Evolutionary conservation across 2,329 filamentous ascomycete species (phyloP), one percentile per base, ranked within the genome.

Genomic region (Gaeumannomyces tritici): DNA sequence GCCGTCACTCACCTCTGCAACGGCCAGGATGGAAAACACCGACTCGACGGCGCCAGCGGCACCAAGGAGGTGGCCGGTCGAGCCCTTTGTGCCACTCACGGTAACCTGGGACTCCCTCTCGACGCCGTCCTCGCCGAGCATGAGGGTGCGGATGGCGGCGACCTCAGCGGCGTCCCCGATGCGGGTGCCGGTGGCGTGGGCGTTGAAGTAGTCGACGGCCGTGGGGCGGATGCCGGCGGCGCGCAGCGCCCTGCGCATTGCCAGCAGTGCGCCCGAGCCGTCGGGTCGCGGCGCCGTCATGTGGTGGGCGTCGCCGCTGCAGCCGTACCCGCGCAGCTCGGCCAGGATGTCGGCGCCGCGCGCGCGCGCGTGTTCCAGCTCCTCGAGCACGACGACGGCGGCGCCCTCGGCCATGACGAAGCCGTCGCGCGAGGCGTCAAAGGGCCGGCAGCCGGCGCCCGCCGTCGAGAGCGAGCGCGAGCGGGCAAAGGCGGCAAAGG

Each of bases 351-450:
- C 80, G 24, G 92, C 93, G 8, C 89, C 88, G 62, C 95, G 83
- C 8, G 84, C 79, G 71, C 85, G 89, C 21, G 95, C 95, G 72
- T 98, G 95, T 69, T 93, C 89, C 6, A 96, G 76, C 73, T 96
- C 93, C 80, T 99, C 95, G 1, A 99, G 81, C 2, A 99, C 77
- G 31, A 96, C 77, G 2, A 97, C 88, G 12, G 91, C 93, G 5
- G 95, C 91, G 1, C 95, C 95, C 75, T 99, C 95, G 0, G 90
- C 87, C 35, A 99, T 90, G 21, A 99, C 93, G 69, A 99, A 99
- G 0, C 95, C 95, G 62, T 84, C 82, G 59, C 95, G 84, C 57
- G 83, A 81, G 57, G 79, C 80, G 75, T 99, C 95, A 70, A 99
- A 99, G 0, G 95, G 95, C 12, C 95, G 83, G 33, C 92, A 96